Evolutionary conservation across 1,284 basidiomycete genomes (phyloP), one percentile per base, ranked within the genome.

Genomic region (Heterobasidion occidentale): DNA sequence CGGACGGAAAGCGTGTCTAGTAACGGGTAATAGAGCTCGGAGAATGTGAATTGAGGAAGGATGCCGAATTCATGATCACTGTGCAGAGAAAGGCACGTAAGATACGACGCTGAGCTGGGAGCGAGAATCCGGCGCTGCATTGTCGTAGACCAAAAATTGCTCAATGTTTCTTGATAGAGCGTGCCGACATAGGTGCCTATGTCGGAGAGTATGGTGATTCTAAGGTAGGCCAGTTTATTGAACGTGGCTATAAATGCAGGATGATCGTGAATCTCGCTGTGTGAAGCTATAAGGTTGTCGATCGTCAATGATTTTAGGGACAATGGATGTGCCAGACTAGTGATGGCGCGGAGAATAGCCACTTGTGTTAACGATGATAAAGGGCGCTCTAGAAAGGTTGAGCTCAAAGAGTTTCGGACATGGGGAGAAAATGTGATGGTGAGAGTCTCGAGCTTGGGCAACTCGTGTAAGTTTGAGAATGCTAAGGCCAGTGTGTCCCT

Each of bases 61-160:
- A 49, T 46, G 27, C 62, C 61, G 27, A 64, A 59, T 1, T 61
- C 61, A 49, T 63, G 61, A 56, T 65, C 62, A 55, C 61, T 65
- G 50, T 54, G 56, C 9, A 65, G 58, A 19, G 58, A 35, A 36
- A 65, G 61, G 15, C 60, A 61, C 34, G 58, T 63, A 20, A 65
- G 58, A 19, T 42, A 52, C 9, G 46, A 34, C 33, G 61, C 58
- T 6, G 64, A n/a, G 38, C 38, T 42, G 6, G 62, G 61, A 11
- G 51, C 53, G 33, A 65, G 61, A 53, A 65, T 51, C 7, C 56
- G 59, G 33, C 55, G 54, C 9, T 60, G 61, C 44, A 64, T 52
- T 48, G 58, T 60, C 54, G 57, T 58, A 19, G 46, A 52, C 63
- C 64, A 65, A 56, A 64, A 60, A 51, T 52, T 55, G 9, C 53